phyloP scores from a whole-genome alignment of 1,139 yeast genomes.

The Blastobotrys indianensis region DNA sequence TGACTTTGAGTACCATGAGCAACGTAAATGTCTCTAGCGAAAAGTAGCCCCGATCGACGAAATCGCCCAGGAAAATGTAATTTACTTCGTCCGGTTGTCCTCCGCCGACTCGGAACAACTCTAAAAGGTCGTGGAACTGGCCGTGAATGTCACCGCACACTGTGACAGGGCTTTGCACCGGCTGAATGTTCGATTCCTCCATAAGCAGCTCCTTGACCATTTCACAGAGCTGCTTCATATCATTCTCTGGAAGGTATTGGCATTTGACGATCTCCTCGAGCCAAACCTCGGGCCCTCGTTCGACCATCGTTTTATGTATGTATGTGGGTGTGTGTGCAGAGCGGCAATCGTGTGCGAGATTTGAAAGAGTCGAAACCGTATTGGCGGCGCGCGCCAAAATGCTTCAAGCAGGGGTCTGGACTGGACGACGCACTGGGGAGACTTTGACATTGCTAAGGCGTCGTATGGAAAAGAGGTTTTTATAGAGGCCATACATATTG shows the following conservation, averaged over 20 bases:
- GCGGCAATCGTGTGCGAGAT: too few species aligned
- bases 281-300: constrained; percentile 95
- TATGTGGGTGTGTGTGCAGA: background rate
- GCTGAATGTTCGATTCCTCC: constrained; percentile 95
- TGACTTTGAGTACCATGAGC: constrained; percentile 80
- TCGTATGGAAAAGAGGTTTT: too few species aligned
- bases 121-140: constrained; percentile 91
- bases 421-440: too few species aligned
- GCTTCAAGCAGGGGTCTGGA: background rate
- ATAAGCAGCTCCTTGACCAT: constrained; percentile 80
- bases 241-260: constrained; percentile 80
- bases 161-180: constrained; percentile 95
- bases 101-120: constrained; percentile 85
- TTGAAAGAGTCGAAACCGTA: too few species aligned
- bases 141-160: constrained; percentile 99
- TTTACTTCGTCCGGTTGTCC: constrained; percentile 80
- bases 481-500: too few species aligned
- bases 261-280: constrained; percentile 89
- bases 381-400: too few species aligned
- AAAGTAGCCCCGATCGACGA: constrained; percentile 95
- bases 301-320: constrained; percentile 43
- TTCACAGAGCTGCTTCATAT: constrained; percentile 95
- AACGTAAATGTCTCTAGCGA: constrained; percentile 88
- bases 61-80: constrained; percentile 86
- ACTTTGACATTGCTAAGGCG: too few species aligned